A percentile compares a stretch with the other conserved stretches of the same genome.
Evolutionary conservation across 1,139 yeast genomes (phyloP).

Genomic region (Suhomyces kunorum): DNA sequence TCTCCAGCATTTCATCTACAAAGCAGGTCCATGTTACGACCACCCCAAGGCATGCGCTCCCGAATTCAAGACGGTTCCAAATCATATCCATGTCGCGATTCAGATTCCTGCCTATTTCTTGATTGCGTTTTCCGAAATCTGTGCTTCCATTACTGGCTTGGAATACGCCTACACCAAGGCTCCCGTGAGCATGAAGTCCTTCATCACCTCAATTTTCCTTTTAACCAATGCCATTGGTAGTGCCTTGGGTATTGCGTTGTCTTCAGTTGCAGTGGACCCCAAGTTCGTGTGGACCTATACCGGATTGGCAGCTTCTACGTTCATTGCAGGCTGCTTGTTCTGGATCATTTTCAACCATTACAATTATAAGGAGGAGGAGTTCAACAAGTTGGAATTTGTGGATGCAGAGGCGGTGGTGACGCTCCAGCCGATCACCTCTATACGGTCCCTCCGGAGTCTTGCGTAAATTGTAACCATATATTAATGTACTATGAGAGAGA

Average conservation of each 20-base stretch:
- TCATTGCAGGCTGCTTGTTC: conserved; percentile 21
- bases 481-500: too few species aligned
- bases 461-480: conserved; percentile 4
- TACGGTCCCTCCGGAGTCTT: conserved; percentile 12
- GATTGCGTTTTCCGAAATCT: conserved; percentile 24
- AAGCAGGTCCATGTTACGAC: conserved; percentile 24
- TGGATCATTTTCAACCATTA: conserved; percentile 24
- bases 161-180: conserved; percentile 28
- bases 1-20: conserved; percentile 23
- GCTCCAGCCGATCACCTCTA: conserved; percentile 17
- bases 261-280: conserved; percentile 21
- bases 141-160: conserved; percentile 25
- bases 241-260: conserved; percentile 24
- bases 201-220: conserved; percentile 24
- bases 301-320: conserved; percentile 22
- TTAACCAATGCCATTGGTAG: conserved; percentile 24
- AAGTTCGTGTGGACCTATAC: conserved; percentile 24
- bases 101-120: conserved; percentile 24
- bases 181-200: conserved; percentile 24
- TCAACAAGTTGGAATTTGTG: conserved; percentile 24
- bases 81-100: conserved; percentile 23
- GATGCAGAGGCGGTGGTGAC: conserved; percentile 20
- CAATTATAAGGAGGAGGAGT: conserved; percentile 23
- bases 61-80: conserved; percentile 18
- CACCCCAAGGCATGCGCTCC: conserved; percentile 20